phyloP scores from a whole-genome alignment of 2,329 filamentous ascomycete species.

The Ceratocystiopsis brevicomis region DNA sequence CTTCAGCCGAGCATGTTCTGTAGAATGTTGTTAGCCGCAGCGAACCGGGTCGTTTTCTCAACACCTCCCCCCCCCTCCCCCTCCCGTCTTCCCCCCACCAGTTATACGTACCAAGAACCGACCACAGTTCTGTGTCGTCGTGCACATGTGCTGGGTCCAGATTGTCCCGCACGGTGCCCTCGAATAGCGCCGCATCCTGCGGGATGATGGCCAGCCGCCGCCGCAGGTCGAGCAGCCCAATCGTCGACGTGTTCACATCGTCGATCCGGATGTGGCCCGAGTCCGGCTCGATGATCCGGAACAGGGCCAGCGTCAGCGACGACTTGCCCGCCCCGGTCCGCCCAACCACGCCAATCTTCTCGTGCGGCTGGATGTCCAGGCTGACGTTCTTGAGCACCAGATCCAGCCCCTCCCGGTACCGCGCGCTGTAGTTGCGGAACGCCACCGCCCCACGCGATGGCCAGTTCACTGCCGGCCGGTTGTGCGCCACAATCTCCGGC shows the following conservation, averaged over 20 bases:
- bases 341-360: slow-evolving; percentile 96
- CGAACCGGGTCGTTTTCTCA: too few species aligned
- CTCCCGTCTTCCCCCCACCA: too few species aligned
- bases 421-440: slow-evolving; percentile 85
- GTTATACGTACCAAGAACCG: slow-evolving; percentile 55
- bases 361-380: slow-evolving; percentile 80
- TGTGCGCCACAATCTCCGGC: slow-evolving; percentile 77
- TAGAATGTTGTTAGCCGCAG: too few species aligned
- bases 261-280: slow-evolving; percentile 80
- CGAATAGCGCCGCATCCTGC: slow-evolving; percentile 86
- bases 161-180: slow-evolving; percentile 61
- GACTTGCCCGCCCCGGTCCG: slow-evolving; percentile 93
- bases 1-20: slow-evolving; percentile 83
- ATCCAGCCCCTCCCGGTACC: slow-evolving; percentile 78
- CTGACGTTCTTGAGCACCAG: slow-evolving; percentile 85
- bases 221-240: slow-evolving; percentile 76
- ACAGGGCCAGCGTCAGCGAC: slow-evolving; percentile 76
- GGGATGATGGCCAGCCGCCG: slow-evolving; percentile 89
- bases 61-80: too few species aligned
- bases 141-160: slow-evolving; percentile 87
- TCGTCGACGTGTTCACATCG: slow-evolving; percentile 68
- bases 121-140: slow-evolving; percentile 95
- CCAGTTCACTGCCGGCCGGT: slow-evolving; percentile 77
- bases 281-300: slow-evolving; percentile 82
- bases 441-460: slow-evolving; percentile 73